Percentiles rank a stretch among this genome's conserved stretches.
Evolutionary conservation across 169 alveolate species (phyloP).

Genomic region (Eimeria acervulina): DNA sequence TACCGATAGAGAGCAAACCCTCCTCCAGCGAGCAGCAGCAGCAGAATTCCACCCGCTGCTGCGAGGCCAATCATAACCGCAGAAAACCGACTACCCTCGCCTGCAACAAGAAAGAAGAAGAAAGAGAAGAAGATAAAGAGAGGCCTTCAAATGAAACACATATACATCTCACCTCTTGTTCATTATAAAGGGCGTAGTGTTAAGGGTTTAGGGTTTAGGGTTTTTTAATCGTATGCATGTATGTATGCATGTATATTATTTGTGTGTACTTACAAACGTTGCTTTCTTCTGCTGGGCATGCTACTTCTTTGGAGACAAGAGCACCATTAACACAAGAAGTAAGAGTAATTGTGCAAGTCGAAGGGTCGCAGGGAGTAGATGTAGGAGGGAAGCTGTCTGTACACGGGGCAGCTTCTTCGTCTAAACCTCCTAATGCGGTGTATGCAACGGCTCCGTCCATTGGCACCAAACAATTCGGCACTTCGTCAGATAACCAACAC

Average conservation of each 20-base stretch:
- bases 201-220: background rate
- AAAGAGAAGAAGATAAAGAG: background rate
- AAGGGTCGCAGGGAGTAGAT: background rate
- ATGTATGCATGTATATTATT: no score
- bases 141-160: background rate
- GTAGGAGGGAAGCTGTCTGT: background rate
- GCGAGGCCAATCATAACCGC: background rate
- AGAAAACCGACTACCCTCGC: background rate
- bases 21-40: constrained; percentile 8
- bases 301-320: background rate
- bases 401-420: constrained; percentile 43
- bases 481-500: background rate
- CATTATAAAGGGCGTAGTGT: background rate
- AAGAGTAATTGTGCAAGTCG: background rate
- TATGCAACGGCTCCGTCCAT: constrained; percentile 31
- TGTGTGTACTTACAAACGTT: background rate
- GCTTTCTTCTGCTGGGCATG: background rate
- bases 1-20: background rate
- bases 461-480: constrained; percentile 69
- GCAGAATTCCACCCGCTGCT: background rate
- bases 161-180: background rate
- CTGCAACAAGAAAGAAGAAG: background rate
- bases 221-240: no score
- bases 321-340: background rate
- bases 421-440: constrained; percentile 55